These are phyloP conservation scores for Xylariaceae sp. DNA, from an alignment of 2,329 filamentous ascomycete species.

Conservation along the genomic window DNA sequence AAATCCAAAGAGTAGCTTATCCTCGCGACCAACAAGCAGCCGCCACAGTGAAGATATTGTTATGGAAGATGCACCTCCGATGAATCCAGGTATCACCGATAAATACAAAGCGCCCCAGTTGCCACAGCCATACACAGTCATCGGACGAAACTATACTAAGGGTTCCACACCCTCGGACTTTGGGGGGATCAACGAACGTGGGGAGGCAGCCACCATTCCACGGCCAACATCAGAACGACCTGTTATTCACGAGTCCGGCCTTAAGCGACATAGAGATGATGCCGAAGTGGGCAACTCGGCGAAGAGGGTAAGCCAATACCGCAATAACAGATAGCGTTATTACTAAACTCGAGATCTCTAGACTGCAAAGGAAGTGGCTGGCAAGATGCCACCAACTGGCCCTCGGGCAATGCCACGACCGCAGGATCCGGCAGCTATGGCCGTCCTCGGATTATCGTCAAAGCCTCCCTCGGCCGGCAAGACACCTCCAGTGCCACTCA, in stretches of 20 bases:
- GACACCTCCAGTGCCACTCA: slow-evolving; percentile 21
- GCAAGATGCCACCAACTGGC: slow-evolving; percentile 33
- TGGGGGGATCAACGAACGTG: slow-evolving; percentile 40
- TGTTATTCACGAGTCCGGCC: slow-evolving; percentile 39
- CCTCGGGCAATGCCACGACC: slow-evolving; percentile 38
- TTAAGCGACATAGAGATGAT: slow-evolving; percentile 38
- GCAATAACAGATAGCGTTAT: background rate
- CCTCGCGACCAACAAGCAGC: background rate
- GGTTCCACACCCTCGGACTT: slow-evolving; percentile 23
- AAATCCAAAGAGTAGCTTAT: background rate
- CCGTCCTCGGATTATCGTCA: slow-evolving; percentile 35
- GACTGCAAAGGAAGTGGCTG: slow-evolving; percentile 29
- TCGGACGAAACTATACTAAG: slow-evolving; percentile 29
- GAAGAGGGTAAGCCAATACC: slow-evolving; percentile 36
- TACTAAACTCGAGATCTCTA: slow-evolving; percentile 25
- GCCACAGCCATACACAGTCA: slow-evolving; percentile 37
- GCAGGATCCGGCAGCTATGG: slow-evolving; percentile 40
- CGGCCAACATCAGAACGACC: slow-evolving; percentile 37
- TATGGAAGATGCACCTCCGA: slow-evolving; percentile 37
- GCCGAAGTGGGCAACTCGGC: slow-evolving; percentile 31
- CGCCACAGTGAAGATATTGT: slow-evolving; percentile 34
- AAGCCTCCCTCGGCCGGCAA: slow-evolving; percentile 16
- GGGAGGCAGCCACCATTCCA: slow-evolving; percentile 33
- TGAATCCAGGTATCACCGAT: slow-evolving; percentile 24
- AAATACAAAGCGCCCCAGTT: slow-evolving; percentile 34